Percentiles rank a stretch among this genome's conserved stretches.
These are phyloP conservation scores for Cucurbita pepo DNA, from an alignment of 306 rosid species.

Conservation along the genomic window DNA sequence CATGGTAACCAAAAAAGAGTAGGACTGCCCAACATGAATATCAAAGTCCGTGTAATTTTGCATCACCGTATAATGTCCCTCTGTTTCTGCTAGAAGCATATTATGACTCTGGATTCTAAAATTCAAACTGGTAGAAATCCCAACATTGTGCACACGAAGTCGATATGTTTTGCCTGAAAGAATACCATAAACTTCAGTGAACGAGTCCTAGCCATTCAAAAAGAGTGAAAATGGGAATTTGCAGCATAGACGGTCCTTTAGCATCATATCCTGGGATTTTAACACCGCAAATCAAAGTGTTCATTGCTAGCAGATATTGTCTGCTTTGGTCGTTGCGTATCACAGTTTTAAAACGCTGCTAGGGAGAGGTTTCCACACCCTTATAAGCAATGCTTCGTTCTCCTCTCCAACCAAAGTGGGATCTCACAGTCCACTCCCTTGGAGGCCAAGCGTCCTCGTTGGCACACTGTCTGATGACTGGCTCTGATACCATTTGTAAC, in stretches of 20 bases:
- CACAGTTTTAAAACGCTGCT: too few species aligned
- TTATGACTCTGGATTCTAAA: slow-evolving; percentile 77
- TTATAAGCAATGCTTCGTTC: too few species aligned
- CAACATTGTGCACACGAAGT: slow-evolving; percentile 72
- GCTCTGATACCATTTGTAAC: too few species aligned
- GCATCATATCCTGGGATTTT: not conserved
- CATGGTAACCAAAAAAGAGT: slow-evolving; percentile 54
- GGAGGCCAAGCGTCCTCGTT: too few species aligned
- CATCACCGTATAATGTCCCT: slow-evolving; percentile 57
- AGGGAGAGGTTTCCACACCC: too few species aligned
- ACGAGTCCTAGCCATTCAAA: not conserved
- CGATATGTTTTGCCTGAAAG: slow-evolving; percentile 75
- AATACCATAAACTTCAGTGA: not conserved
- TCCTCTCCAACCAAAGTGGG: too few species aligned
- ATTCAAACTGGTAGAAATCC: slow-evolving; percentile 68
- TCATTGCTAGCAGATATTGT: too few species aligned
- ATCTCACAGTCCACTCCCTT: too few species aligned
- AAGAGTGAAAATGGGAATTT: not conserved
- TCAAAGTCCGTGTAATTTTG: slow-evolving; percentile 53
- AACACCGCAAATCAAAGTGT: not conserved
- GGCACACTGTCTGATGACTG: too few species aligned
- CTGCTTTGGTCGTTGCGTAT: too few species aligned
- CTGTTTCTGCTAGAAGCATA: slow-evolving; percentile 59
- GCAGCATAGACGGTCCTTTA: not conserved
- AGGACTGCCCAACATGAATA: slow-evolving; percentile 85